Percentiles rank a stretch among this genome's conserved stretches.
These are phyloP conservation scores for Aquilaria sinensis DNA, from an alignment of 345 rosid species.

Conservation along the genomic window DNA sequence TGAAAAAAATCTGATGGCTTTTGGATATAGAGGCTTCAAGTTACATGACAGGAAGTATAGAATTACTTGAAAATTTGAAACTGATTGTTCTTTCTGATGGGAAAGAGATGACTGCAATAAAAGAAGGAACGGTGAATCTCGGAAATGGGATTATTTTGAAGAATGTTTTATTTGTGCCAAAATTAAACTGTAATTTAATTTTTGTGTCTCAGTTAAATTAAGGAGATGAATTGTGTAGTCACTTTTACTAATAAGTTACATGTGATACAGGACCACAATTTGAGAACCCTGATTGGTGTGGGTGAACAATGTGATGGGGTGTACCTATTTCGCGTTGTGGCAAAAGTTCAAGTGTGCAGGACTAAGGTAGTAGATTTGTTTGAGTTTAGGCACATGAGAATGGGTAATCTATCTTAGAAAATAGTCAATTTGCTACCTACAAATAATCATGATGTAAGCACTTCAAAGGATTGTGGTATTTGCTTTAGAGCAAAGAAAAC, in stretches of 20 bases:
- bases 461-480: slow-evolving; percentile 5
- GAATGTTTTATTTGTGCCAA: slow-evolving; percentile 5
- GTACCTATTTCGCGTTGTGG: background rate
- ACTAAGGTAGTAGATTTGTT: accelerated
- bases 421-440: background rate
- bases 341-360: background rate
- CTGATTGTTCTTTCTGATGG: background rate
- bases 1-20: background rate
- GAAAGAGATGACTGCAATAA: background rate
- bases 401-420: too few species aligned
- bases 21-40: background rate
- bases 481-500: slow-evolving; percentile 4
- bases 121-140: background rate
- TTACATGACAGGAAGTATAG: background rate
- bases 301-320: background rate
- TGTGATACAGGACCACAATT: slow-evolving; percentile 18
- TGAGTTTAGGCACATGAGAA: slow-evolving; percentile 9
- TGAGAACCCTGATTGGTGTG: background rate
- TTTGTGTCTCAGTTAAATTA: background rate
- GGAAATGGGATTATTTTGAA: background rate
- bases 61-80: background rate
- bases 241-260: slow-evolving; percentile 2
- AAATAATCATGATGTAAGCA: background rate
- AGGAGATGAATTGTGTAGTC: background rate
- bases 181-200: background rate